Conservation (phyloP, 306 rosid genomes). For the Prunus davidiana region DNA sequence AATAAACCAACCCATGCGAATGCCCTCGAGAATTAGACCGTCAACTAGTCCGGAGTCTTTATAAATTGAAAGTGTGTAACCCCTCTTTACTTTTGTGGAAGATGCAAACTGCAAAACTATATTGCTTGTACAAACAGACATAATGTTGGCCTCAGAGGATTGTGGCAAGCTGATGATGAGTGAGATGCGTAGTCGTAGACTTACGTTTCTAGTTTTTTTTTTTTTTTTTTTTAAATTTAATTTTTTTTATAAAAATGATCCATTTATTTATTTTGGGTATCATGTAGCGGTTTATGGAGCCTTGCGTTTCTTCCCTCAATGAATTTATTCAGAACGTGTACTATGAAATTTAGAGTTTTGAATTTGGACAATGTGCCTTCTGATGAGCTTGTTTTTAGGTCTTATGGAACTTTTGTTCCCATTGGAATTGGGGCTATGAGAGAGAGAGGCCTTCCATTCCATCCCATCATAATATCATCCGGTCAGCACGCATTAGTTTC, state of each 20-base stretch:
- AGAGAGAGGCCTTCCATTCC: too few relatives aligned
- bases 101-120: not conserved
- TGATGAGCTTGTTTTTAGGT: too few relatives aligned
- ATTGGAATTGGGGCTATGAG: too few relatives aligned
- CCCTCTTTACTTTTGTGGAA: not conserved
- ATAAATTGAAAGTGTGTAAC: not conserved
- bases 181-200: not conserved
- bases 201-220: not conserved
- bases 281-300: not conserved
- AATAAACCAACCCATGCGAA: constrained; percentile 12
- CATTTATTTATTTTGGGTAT: too few relatives aligned
- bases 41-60: constrained; percentile 58
- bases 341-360: too few relatives aligned
- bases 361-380: too few relatives aligned
- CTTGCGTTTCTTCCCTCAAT: not conserved
- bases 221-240: too few relatives aligned
- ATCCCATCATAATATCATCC: too few relatives aligned
- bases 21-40: constrained; percentile 61
- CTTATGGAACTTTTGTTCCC: too few relatives aligned
- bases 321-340: not conserved
- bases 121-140: constrained; percentile 7
- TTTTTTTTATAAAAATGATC: too few relatives aligned
- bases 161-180: not conserved
- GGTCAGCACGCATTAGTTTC: too few relatives aligned
- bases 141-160: not conserved